Percentiles rank a stretch among this genome's conserved stretches.
phyloP scores from a whole-genome alignment of 345 rosid genomes.

The Litchi chinensis region DNA sequence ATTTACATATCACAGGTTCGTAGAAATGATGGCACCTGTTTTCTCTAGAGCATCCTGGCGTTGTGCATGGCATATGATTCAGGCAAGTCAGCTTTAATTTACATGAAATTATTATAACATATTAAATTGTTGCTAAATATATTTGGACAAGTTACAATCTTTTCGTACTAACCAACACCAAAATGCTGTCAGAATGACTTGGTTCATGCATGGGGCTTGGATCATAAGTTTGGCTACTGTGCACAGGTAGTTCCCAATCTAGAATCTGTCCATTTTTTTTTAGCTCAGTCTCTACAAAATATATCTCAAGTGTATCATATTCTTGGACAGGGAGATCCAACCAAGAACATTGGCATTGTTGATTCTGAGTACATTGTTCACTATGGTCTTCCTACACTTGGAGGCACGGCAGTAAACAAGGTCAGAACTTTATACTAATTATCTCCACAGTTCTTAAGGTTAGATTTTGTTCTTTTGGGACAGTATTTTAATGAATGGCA shows the following conservation, averaged over 20 bases:
- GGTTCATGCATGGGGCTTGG: conserved; percentile 78
- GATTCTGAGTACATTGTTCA: conserved; percentile 75
- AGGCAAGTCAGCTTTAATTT: conserved; percentile 38
- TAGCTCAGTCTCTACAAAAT: not conserved
- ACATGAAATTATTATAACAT: not conserved
- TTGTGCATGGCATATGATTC: conserved; percentile 85
- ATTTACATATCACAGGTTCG: conserved; percentile 51
- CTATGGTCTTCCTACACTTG: conserved; percentile 67
- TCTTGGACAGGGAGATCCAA: conserved; percentile 62
- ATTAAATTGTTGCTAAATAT: not conserved
- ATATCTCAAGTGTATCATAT: not conserved
- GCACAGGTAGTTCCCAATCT: conserved; percentile 53
- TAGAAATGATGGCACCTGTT: conserved; percentile 91
- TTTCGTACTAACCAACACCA: not conserved
- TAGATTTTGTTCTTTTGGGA: not conserved
- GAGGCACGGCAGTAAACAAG: conserved; percentile 46
- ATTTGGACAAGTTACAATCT: not conserved
- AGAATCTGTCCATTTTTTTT: not conserved
- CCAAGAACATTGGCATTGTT: conserved; percentile 70
- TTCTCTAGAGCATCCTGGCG: conserved; percentile 85
- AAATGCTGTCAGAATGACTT: conserved; percentile 61
- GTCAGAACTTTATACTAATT: conserved; percentile 26
- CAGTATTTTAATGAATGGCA: not conserved
- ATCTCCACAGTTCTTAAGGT: not conserved
- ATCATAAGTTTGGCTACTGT: conserved; percentile 76